These are phyloP conservation scores for Sarocladium brachiariae DNA, from an alignment of 2,329 filamentous ascomycete genomes.

Conservation along the genomic window DNA sequence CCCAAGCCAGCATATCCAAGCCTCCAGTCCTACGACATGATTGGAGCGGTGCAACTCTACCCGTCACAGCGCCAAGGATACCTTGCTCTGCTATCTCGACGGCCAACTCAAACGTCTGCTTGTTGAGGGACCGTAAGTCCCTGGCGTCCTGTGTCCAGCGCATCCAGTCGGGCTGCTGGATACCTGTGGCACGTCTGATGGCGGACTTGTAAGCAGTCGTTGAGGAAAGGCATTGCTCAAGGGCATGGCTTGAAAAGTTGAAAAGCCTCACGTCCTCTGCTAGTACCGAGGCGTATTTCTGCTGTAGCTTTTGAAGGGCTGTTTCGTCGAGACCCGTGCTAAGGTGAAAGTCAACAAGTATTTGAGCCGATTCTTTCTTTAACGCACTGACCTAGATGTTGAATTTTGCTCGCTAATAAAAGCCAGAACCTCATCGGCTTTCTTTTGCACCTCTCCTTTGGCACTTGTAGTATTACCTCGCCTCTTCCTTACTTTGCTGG, in stretches of 20 bases:
- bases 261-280: not conserved
- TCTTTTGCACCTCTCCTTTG: conserved; percentile 5
- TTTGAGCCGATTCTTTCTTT: not conserved
- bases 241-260: not conserved
- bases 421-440: not conserved
- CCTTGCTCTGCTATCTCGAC: conserved; percentile 12
- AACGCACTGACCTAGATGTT: not conserved
- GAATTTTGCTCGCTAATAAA: not conserved
- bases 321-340: not conserved
- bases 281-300: not conserved
- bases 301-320: not conserved
- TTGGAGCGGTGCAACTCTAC: not conserved
- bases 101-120: conserved; percentile 10
- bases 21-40: conserved; percentile 15
- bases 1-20: conserved; percentile 26
- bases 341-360: not conserved
- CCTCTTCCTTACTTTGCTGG: not conserved
- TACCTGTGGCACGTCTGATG: conserved; percentile 12
- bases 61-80: conserved; percentile 14
- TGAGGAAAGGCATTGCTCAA: conserved; percentile 16
- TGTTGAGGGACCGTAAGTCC: conserved; percentile 23
- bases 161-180: conserved; percentile 21
- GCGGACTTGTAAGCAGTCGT: conserved; percentile 18
- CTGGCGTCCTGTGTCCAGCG: conserved; percentile 27
- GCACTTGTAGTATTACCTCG: not conserved